phyloP scores from a whole-genome alignment of 2,329 filamentous ascomycete species.

The Calycina herbarum region DNA sequence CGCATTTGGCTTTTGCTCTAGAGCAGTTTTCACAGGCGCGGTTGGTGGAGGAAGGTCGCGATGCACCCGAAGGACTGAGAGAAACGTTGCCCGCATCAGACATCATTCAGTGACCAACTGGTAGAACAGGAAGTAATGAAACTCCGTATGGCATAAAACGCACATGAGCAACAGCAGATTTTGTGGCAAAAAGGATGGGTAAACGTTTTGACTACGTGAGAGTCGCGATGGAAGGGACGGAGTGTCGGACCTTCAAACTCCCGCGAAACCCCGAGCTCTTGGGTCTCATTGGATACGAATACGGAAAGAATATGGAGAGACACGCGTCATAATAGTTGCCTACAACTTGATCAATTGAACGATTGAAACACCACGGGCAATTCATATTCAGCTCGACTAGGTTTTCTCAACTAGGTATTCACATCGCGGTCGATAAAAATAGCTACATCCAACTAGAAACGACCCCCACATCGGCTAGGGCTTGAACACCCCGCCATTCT shows the following conservation, averaged over 20 bases:
- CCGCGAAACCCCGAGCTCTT: too few species aligned
- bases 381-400: not conserved
- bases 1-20: slow-evolving; percentile 30
- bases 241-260: too few species aligned
- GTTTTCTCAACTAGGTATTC: too few species aligned
- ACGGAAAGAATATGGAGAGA: not conserved
- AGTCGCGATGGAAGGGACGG: too few species aligned
- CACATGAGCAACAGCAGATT: not conserved
- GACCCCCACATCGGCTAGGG: too few species aligned
- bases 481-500: too few species aligned
- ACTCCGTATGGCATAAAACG: not conserved
- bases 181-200: not conserved
- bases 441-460: too few species aligned
- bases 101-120: not conserved
- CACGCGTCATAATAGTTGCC: not conserved
- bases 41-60: slow-evolving; percentile 10
- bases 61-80: slow-evolving; percentile 3
- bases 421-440: too few species aligned
- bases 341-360: too few species aligned
- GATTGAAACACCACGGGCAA: not conserved
- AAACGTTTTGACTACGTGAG: not conserved
- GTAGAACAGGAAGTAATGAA: not conserved
- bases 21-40: slow-evolving; percentile 27
- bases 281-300: not conserved
- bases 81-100: slow-evolving; percentile 1